Percentiles rank a stretch among this genome's conserved stretches.
phyloP scores from a whole-genome alignment of 306 rosid species.

The Alnus rubra region DNA sequence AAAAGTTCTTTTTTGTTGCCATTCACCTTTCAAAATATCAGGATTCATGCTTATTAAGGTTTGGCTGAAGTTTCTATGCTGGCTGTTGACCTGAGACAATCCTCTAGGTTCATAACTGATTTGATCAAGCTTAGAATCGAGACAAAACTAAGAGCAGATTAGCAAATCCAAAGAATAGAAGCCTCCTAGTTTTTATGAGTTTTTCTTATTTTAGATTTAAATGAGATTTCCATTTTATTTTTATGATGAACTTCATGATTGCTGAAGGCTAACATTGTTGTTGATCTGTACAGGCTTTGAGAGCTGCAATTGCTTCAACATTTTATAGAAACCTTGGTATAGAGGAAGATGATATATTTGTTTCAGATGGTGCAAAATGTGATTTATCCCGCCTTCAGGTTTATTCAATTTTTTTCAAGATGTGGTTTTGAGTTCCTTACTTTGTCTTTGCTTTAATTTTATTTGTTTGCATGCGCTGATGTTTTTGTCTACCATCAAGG shows the following conservation, averaged over 20 bases:
- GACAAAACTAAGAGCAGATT: background rate
- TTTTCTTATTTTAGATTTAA: background rate
- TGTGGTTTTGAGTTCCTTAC: background rate
- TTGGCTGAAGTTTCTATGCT: background rate
- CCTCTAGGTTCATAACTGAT: background rate
- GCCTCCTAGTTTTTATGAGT: background rate
- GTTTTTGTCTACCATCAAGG: background rate
- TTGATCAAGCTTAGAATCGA: background rate
- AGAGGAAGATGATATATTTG: constrained; percentile 52
- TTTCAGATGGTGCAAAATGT: constrained; percentile 67
- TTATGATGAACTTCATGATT: constrained; percentile 15
- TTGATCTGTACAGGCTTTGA: constrained; percentile 39
- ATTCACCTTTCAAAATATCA: background rate
- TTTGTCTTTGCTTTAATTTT: too few species aligned
- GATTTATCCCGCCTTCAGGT: constrained; percentile 72
- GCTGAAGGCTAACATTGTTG: constrained; percentile 31
- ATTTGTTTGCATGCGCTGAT: background rate
- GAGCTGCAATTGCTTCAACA: constrained; percentile 51
- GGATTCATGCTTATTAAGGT: constrained; percentile 7
- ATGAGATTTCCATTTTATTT: background rate
- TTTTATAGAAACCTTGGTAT: constrained; percentile 44
- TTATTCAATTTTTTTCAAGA: background rate
- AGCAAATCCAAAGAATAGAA: background rate
- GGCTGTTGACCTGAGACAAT: background rate
- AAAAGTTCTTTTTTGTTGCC: background rate